These are phyloP conservation scores for Nothopassalora personata DNA, from an alignment of 2,329 filamentous ascomycete species.

Conservation along the genomic window DNA sequence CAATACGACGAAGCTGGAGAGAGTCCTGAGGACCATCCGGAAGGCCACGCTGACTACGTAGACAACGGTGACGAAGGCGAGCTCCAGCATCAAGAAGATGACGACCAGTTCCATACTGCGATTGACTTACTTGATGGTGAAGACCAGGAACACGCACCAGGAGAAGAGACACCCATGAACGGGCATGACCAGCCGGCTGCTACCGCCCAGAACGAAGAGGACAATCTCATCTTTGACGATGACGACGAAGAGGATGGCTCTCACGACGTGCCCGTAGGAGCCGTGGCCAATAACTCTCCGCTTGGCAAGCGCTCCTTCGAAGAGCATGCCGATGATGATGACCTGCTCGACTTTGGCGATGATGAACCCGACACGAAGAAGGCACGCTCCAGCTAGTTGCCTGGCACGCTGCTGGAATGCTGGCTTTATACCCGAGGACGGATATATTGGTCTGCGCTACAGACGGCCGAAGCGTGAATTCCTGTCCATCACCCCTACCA, in stretches of 20 bases:
- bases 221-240: slow-evolving; percentile 28
- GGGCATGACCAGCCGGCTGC: neutral
- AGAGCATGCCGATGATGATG: slow-evolving; percentile 23
- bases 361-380: slow-evolving; percentile 25
- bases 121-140: slow-evolving; percentile 20
- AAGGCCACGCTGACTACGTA: slow-evolving; percentile 10
- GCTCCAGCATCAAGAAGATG: slow-evolving; percentile 12
- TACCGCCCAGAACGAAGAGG: slow-evolving; percentile 13
- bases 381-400: slow-evolving; percentile 13
- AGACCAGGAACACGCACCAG: slow-evolving; percentile 15
- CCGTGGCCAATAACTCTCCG: slow-evolving; percentile 18
- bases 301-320: slow-evolving; percentile 31
- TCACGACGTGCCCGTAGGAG: neutral
- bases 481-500: neutral
- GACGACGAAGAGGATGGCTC: slow-evolving; percentile 14
- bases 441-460: neutral
- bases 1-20: slow-evolving; percentile 5
- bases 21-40: neutral
- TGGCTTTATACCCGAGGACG: neutral
- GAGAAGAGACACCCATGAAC: slow-evolving; percentile 5
- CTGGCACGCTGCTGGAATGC: neutral
- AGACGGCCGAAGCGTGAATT: neutral
- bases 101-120: slow-evolving; percentile 17
- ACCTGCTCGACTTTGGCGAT: slow-evolving; percentile 21
- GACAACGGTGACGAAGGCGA: slow-evolving; percentile 9